Base-by-base conservation (phyloP, 192 early-diverging fungal species). In the Lobulomyces angularis region DNA sequence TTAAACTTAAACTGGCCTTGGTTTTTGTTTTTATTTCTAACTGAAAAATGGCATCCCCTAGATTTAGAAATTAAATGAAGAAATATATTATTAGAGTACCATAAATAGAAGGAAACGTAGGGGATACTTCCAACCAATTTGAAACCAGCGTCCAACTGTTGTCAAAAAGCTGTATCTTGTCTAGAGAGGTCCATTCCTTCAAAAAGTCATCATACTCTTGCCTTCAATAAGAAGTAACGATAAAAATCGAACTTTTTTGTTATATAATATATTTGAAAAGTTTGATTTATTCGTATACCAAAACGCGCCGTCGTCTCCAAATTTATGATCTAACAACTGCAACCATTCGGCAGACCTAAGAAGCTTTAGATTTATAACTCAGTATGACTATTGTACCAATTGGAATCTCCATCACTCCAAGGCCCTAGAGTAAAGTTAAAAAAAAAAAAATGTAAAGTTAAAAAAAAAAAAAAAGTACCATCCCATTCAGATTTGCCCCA, bases 401-500 rank as follows among this genome's bases (percentile, higher is more conserved):
- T 47, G 0, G 19, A 29, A 0, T 35, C 39, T 3, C 56, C 56
- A 29, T 58, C 56, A 22, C 18, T 22, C 55, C 56, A 58, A 7
- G n/a, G n/a, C n/a, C n/a, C n/a, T n/a, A n/a, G n/a, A n/a, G n/a
- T n/a, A n/a, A n/a, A n/a, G n/a, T n/a, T n/a, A n/a, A n/a, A n/a
- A n/a, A n/a, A n/a, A n/a, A n/a, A n/a, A n/a, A n/a, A n/a, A n/a
- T n/a, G 46, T 11, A n/a, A n/a, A n/a, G n/a, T n/a, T n/a, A n/a
- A n/a, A n/a, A n/a, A n/a, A n/a, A n/a, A n/a, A n/a, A n/a, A n/a
- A n/a, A n/a, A n/a, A n/a, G 48, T 46, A 5, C 71, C 71, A 11
- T 51, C 62, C 69, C 71, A 74, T 33, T 73, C 71, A 8, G 51
- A 34, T 17, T 61, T 38, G 1, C 71, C 71, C 58, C 55, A 59